These are phyloP conservation scores for Platanthera zijinensis DNA, from an alignment of 106 monocot species.

Conservation along the genomic window DNA sequence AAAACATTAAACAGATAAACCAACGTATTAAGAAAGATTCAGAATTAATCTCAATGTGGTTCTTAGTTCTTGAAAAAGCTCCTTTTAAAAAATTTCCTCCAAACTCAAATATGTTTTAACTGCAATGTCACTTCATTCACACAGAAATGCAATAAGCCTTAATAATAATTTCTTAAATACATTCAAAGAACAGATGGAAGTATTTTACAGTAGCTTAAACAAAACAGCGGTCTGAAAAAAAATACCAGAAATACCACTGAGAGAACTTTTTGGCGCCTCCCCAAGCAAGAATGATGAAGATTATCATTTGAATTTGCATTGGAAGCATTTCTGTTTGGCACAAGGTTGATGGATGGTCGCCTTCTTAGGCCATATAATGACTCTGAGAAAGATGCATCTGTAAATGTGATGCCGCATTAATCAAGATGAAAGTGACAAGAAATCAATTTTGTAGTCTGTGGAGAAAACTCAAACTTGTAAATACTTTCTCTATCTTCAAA, in stretches of 20 bases:
- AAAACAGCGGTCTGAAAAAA: background rate
- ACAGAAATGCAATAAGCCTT: background rate
- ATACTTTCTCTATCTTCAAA: too few species aligned
- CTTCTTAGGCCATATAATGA: conserved; percentile 90
- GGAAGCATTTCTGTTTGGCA: conserved; percentile 18
- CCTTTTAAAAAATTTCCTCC: background rate
- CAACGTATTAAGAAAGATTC: too few species aligned
- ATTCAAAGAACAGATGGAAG: conserved; percentile 1
- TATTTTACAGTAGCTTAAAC: background rate
- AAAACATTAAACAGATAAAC: too few species aligned
- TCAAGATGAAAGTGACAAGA: background rate
- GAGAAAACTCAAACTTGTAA: too few species aligned
- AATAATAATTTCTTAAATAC: background rate
- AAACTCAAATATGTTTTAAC: background rate
- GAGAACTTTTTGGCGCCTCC: conserved; percentile 72
- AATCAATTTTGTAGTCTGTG: conserved; percentile 12
- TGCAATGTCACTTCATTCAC: background rate
- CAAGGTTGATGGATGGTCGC: conserved; percentile 40
- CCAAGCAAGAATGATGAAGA: conserved; percentile 33
- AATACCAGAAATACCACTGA: conserved; percentile 87
- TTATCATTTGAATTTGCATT: conserved; percentile 41
- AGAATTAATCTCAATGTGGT: too few species aligned
- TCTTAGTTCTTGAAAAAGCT: background rate
- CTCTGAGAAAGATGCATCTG: conserved; percentile 97
- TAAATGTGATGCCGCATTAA: background rate